phyloP scores from a whole-genome alignment of 176 grass and related monocot species.

The Rhynchospora breviuscula region DNA sequence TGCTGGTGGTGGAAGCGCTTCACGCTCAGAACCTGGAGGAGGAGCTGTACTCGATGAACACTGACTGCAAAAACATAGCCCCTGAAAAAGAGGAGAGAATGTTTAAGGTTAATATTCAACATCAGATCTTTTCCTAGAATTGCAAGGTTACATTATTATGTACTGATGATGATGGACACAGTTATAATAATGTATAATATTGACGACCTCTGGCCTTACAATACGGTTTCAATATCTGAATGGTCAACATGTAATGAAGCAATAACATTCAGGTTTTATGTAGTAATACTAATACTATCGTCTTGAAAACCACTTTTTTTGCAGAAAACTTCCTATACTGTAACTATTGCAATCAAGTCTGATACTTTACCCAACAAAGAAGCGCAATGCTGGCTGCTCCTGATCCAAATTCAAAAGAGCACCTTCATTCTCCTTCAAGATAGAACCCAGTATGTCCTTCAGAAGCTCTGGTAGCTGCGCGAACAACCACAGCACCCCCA shows the following conservation, averaged over 20 bases:
- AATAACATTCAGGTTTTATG: neutral
- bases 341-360: neutral
- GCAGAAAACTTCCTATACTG: neutral
- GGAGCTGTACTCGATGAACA: conserved; percentile 90
- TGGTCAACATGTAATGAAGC: neutral
- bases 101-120: neutral
- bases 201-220: neutral
- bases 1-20: conserved; percentile 97
- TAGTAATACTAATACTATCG: neutral
- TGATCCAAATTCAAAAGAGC: conserved; percentile 99
- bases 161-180: neutral
- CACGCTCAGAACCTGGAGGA: conserved; percentile 93
- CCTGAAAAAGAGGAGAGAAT: conserved; percentile 39
- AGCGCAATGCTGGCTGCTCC: conserved; percentile 96
- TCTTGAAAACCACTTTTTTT: neutral
- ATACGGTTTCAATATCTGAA: neutral
- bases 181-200: neutral
- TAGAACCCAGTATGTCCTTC: conserved; percentile 95
- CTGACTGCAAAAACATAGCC: conserved; percentile 98
- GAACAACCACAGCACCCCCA: conserved; percentile 98
- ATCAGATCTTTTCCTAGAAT: neutral
- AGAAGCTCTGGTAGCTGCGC: conserved; percentile 97
- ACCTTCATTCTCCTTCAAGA: conserved; percentile 98
- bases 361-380: conserved; percentile 78
- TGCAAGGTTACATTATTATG: neutral